Percentiles rank a stretch among this genome's conserved stretches.
Conservation (phyloP, 2,329 filamentous ascomycete genomes). For the Xylaria sp. region DNA sequence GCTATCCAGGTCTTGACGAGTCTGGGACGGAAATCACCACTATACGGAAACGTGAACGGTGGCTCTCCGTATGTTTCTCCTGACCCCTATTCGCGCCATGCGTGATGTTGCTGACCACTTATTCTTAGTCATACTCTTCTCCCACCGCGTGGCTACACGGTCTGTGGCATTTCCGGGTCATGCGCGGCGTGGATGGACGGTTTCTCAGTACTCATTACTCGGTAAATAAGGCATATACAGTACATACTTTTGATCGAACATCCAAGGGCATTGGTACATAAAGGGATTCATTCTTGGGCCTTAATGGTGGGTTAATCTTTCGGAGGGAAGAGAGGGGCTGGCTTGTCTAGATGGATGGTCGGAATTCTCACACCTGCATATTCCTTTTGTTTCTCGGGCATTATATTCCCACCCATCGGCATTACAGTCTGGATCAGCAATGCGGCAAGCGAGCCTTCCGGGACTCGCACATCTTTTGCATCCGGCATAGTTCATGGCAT, state of each 20-base stretch:
- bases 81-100: neutral
- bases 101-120: conserved; percentile 26
- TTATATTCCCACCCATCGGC: conserved; percentile 15
- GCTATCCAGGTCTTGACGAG: conserved; percentile 89
- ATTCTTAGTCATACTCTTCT: conserved; percentile 76
- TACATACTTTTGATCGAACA: conserved; percentile 3
- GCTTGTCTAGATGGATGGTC: conserved; percentile 2
- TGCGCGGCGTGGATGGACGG: conserved; percentile 82
- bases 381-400: conserved; percentile 17
- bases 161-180: conserved; percentile 85
- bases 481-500: conserved; percentile 25
- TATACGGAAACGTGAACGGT: conserved; percentile 80
- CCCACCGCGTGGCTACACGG: conserved; percentile 83
- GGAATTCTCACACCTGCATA: conserved; percentile 21
- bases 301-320: conserved; percentile 2
- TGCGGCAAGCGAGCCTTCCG: too few relatives aligned
- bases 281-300: conserved; percentile 1
- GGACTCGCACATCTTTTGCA: conserved; percentile 8
- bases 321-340: too few relatives aligned
- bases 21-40: conserved; percentile 78
- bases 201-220: conserved; percentile 78
- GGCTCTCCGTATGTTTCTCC: conserved; percentile 75
- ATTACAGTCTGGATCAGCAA: conserved; percentile 1
- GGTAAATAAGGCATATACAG: conserved; percentile 46
- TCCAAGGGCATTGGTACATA: neutral